Evolutionary conservation across 352 stramenopile species (phyloP), one percentile per base, ranked within the genome.

Genomic region (Phytophthora chlamydospora): DNA sequence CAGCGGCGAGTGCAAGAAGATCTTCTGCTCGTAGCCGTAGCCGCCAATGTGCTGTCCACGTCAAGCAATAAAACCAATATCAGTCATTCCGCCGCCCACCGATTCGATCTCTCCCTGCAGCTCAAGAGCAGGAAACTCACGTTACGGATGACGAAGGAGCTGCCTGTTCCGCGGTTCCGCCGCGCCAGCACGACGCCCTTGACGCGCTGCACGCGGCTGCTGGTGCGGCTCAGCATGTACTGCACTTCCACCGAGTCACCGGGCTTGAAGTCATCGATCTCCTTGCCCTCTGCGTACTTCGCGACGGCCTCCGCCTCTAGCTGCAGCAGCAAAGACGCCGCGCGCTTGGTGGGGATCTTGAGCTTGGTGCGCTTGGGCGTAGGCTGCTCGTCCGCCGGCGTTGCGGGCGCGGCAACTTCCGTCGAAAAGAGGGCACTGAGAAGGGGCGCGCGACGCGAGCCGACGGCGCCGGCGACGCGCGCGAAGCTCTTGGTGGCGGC

Each of bases 1-100:
- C 48, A 97, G 73, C 40, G 90, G 90, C 58, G 83, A 96, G 72
- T 97, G 81, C 71, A 92, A 53, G 58, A 94, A 94, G 51, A 94
- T 94, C 73, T 91, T 94, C 66, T 94, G 85, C 71, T 94, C 85
- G 74, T 91, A 94, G 32, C 85, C 85, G 65, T 89, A 92, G 55
- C 85, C 85, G 56, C 83, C 85, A 75, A 94, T 90, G 62, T 94
- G 85, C 83, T 91, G 46, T 27, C 24, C 24, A 27, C 35, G 38
- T 12, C 35, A 38, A 39, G n/a, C 34, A 24, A 38, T 14, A 8
- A 55, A 16, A 51, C 24, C 34, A 68, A 50, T 14, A 49, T 12
- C 12, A 60, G 9, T 52, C 21, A 75, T 10, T 55, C 4, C 3
- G 31, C 21, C 46, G 45, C 12, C 11, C 31, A 58, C n/a, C 24